A percentile compares a stretch with the other conserved stretches of the same genome.
Evolutionary conservation across 2,329 filamentous ascomycete genomes (phyloP).

Genomic region (Graphilbum fragrans): DNA sequence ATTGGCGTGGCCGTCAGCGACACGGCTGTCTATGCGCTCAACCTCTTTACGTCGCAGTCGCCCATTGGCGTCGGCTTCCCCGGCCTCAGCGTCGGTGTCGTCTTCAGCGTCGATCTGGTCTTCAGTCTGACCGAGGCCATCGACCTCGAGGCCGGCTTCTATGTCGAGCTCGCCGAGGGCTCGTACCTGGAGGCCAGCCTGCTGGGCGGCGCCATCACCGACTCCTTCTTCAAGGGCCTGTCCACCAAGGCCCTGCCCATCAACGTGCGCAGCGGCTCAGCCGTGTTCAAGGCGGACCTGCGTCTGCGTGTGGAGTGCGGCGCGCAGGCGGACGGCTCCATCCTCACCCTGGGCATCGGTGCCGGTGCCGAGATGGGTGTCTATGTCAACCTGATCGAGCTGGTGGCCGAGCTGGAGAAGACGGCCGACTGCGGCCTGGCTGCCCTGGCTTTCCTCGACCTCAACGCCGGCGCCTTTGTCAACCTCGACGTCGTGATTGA

Average conservation of each 20-base stretch:
- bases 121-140: constrained; percentile 33
- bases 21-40: constrained; percentile 36
- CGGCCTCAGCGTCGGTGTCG: constrained; percentile 30
- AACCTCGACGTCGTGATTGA: constrained; percentile 22
- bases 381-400: constrained; percentile 42
- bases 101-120: constrained; percentile 39
- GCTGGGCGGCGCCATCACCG: constrained; percentile 29
- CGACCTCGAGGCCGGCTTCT: constrained; percentile 37
- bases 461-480: constrained; percentile 25
- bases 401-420: constrained; percentile 28
- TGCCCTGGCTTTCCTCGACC: constrained; percentile 22
- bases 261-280: constrained; percentile 31
- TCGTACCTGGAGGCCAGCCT: constrained; percentile 28
- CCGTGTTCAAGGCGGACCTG: constrained; percentile 34
- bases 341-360: constrained; percentile 18
- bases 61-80: constrained; percentile 29
- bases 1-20: constrained; percentile 31
- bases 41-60: constrained; percentile 32
- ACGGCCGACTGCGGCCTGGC: constrained; percentile 23
- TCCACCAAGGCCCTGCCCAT: constrained; percentile 33
- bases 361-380: constrained; percentile 31
- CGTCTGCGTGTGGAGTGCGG: constrained; percentile 36
- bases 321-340: constrained; percentile 17
- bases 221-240: constrained; percentile 30
- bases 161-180: constrained; percentile 35